Evolutionary conservation across 192 early-diverging fungal genomes (phyloP).

Genomic region (Chytriomyces hyalinus): DNA sequence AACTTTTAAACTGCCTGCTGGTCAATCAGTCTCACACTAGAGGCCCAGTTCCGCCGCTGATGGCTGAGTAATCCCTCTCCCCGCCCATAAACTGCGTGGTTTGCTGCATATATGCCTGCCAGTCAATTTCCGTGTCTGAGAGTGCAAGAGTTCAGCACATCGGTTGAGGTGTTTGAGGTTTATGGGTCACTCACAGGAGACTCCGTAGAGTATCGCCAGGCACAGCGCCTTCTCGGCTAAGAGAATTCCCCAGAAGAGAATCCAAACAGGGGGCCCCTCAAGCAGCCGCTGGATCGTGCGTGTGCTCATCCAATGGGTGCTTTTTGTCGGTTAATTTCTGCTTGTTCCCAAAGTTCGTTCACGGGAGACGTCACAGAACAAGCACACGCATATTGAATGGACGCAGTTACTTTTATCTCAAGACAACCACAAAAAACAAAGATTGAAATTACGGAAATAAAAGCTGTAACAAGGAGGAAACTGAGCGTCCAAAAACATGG

Average conservation of each 20-base stretch:
- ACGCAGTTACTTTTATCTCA: no score
- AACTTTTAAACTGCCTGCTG: slow-evolving; percentile 15
- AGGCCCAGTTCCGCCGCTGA: slow-evolving; percentile 90
- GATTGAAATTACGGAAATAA: background rate
- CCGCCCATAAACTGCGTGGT: slow-evolving; percentile 77
- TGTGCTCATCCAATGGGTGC: no score
- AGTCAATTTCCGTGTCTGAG: slow-evolving; percentile 95
- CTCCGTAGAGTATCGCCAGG: background rate
- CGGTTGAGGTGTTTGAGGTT: background rate
- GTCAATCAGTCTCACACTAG: slow-evolving; percentile 68
- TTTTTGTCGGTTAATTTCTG: no score
- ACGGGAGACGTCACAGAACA: no score
- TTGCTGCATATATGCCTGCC: slow-evolving; percentile 95
- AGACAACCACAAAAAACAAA: background rate
- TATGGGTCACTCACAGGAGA: slow-evolving; percentile 9
- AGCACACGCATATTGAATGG: no score
- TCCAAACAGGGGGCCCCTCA: background rate
- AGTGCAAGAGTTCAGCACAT: background rate
- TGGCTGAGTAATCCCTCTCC: slow-evolving; percentile 79
- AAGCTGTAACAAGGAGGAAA: background rate
- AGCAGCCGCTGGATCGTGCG: background rate
- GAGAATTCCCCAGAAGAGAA: slow-evolving; percentile 20
- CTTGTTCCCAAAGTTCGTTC: no score
- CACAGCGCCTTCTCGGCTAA: slow-evolving; percentile 17
- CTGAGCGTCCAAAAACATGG: background rate